Conservation (phyloP, 352 stramenopile species). For the Achlya hypogyna region DNA sequence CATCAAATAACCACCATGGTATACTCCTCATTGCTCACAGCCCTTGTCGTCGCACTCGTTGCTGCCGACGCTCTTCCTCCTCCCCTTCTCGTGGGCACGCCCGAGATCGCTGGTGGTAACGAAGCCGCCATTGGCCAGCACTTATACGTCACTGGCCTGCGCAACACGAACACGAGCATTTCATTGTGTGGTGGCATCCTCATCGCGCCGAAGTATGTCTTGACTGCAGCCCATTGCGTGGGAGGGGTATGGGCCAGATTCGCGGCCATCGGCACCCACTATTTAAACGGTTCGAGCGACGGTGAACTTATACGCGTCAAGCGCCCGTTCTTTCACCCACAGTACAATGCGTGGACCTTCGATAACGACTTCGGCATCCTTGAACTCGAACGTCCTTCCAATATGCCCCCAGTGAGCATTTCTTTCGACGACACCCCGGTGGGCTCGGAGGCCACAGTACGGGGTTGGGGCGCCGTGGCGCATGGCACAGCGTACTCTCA, state of each 20-base stretch:
- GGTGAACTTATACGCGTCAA: constrained; percentile 30
- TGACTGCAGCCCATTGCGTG: constrained; percentile 28
- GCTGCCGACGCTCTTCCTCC: neutral
- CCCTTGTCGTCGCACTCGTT: neutral
- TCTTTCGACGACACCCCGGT: constrained; percentile 30
- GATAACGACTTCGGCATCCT: constrained; percentile 36
- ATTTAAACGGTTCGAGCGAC: constrained; percentile 29
- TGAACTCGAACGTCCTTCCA: constrained; percentile 29
- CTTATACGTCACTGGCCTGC: constrained; percentile 2
- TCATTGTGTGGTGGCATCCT: constrained; percentile 26
- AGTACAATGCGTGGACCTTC: constrained; percentile 26
- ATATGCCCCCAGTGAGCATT: constrained; percentile 27
- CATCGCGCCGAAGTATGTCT: constrained; percentile 26
- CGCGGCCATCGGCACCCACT: constrained; percentile 42
- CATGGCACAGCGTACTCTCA: constrained; percentile 22
- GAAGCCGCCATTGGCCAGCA: neutral
- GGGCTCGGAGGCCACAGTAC: constrained; percentile 23
- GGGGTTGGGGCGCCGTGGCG: constrained; percentile 29
- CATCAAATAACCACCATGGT: too few species aligned
- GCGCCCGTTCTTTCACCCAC: constrained; percentile 27
- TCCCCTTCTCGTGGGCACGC: neutral
- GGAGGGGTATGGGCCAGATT: neutral
- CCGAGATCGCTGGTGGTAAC: constrained; percentile 1
- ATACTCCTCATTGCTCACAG: neutral
- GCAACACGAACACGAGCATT: neutral